phyloP scores from a whole-genome alignment of 208 protist genomes.

The Herpetomonas tarakana region DNA sequence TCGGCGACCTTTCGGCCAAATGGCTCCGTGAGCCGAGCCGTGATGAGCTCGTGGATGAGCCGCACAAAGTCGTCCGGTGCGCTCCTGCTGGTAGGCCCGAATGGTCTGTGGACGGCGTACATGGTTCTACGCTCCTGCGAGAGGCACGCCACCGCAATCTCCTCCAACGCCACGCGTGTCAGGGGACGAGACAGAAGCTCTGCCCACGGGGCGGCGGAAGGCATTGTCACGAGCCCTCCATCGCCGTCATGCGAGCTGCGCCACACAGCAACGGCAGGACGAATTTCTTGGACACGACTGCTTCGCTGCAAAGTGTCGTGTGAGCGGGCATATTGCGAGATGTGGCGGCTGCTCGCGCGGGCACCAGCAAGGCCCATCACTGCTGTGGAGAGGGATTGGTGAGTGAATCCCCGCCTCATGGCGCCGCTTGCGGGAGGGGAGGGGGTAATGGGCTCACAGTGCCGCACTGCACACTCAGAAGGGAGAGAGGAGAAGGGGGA shows the following conservation, averaged over 20 bases:
- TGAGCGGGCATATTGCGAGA: no score
- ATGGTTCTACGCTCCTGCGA: slow-evolving; percentile 19
- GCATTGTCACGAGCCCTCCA: background rate
- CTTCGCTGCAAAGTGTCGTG: no score
- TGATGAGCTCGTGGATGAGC: slow-evolving; percentile 13
- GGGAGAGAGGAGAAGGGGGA: no score
- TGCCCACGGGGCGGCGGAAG: slow-evolving; percentile 16
- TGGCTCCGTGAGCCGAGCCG: background rate
- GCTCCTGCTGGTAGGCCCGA: background rate
- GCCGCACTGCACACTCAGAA: no score
- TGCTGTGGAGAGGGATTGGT: no score
- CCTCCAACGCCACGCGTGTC: slow-evolving; percentile 23
- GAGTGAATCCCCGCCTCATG: no score
- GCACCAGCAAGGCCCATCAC: no score
- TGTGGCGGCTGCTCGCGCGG: no score
- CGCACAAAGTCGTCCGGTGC: slow-evolving; percentile 27
- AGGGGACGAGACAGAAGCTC: background rate
- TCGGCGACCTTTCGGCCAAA: slow-evolving; percentile 20
- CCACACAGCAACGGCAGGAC: no score
- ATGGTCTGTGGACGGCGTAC: slow-evolving; percentile 52
- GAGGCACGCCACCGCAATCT: slow-evolving; percentile 27
- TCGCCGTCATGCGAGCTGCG: background rate
- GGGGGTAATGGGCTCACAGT: no score
- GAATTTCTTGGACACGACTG: no score
- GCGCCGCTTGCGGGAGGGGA: no score